Conservation (phyloP, 331 rosid species). For the Pyracantha coccinea region DNA sequence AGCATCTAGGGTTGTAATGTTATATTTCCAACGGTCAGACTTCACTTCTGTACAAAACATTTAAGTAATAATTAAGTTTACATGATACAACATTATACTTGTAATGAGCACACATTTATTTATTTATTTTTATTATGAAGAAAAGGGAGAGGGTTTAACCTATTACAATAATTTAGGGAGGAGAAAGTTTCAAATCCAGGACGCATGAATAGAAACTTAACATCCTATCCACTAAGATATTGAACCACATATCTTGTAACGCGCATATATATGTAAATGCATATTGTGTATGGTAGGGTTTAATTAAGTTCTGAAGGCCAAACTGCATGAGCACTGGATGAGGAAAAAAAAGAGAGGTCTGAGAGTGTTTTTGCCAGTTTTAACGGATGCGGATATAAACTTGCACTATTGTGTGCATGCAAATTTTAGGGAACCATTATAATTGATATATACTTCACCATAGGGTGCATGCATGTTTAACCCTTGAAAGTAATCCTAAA, state of each 20-base stretch:
- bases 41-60: no score
- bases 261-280: neutral
- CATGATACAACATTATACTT: neutral
- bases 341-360: neutral
- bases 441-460: neutral
- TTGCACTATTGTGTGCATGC: no score
- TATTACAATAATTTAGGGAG: no score
- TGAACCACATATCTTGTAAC: neutral
- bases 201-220: no score
- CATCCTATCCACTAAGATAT: no score
- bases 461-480: neutral
- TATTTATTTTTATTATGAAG: no score
- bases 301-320: neutral
- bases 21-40: no score
- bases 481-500: neutral
- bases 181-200: fast-evolving
- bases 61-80: neutral
- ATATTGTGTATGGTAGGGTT: neutral
- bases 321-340: neutral
- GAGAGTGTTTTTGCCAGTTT: neutral
- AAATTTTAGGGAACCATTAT: neutral
- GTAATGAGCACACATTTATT: no score
- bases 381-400: neutral
- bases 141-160: no score
- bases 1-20: no score